These are phyloP conservation scores for Colletotrichum limetticola DNA, from an alignment of 2,329 filamentous ascomycete genomes.

Conservation along the genomic window DNA sequence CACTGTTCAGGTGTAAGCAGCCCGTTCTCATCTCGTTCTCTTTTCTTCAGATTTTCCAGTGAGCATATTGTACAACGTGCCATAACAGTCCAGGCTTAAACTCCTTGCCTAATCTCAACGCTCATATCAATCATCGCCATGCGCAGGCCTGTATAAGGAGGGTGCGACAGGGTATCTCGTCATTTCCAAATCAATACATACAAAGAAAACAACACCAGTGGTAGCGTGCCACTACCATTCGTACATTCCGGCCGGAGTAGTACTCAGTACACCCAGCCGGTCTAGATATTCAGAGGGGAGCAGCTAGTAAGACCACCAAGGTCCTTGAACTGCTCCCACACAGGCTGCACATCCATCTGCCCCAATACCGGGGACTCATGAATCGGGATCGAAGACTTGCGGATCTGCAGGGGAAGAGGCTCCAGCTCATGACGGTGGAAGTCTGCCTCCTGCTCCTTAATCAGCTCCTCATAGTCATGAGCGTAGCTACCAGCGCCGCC, in stretches of 20 bases:
- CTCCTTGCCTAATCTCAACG: background rate
- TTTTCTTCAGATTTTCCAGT: background rate
- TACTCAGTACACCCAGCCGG: background rate
- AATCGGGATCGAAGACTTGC: conserved; percentile 31
- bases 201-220: background rate
- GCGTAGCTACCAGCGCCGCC: conserved; percentile 36
- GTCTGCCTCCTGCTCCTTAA: conserved; percentile 36
- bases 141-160: conserved; percentile 7
- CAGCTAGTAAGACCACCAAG: conserved; percentile 54
- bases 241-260: too few species aligned
- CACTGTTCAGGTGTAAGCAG: background rate
- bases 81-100: background rate
- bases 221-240: background rate
- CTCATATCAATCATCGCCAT: background rate
- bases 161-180: conserved; percentile 33
- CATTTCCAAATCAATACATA: conserved; percentile 31
- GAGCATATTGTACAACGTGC: background rate
- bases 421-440: conserved; percentile 26
- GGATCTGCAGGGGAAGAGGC: conserved; percentile 37
- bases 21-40: background rate
- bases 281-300: conserved; percentile 19
- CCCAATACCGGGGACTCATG: conserved; percentile 4
- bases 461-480: conserved; percentile 40
- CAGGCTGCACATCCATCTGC: conserved; percentile 41
- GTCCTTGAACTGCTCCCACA: conserved; percentile 59